Percentiles rank a stretch among this genome's conserved stretches.
These are phyloP conservation scores for Tephrocybe sp. DNA, from an alignment of 768 basidiomycete species.

Conservation along the genomic window DNA sequence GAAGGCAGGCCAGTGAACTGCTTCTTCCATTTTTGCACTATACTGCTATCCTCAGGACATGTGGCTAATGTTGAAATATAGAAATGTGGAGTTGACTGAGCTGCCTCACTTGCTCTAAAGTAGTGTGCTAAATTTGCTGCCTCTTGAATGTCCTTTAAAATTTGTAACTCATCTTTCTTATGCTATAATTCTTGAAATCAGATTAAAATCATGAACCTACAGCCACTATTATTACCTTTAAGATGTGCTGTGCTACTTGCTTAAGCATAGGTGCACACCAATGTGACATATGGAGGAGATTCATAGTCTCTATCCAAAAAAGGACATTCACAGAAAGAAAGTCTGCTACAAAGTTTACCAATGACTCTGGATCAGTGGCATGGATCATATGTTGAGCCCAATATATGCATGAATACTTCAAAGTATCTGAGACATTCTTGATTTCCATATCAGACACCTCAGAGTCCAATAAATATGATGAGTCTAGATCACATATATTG, in stretches of 20 bases:
- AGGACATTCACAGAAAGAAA: not conserved
- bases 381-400: too few species aligned
- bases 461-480: not conserved
- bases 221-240: not conserved
- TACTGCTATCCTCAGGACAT: conserved; percentile 12
- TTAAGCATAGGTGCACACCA: not conserved
- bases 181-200: not conserved
- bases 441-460: not conserved
- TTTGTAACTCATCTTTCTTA: not conserved
- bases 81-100: conserved; percentile 22
- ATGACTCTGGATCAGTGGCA: too few species aligned
- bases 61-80: conserved; percentile 24
- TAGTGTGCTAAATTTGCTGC: conserved; percentile 19
- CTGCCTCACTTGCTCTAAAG: conserved; percentile 12
- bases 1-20: conserved; percentile 11
- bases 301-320: not conserved
- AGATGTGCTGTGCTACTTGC: not conserved
- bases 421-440: not conserved
- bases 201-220: not conserved
- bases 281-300: too few species aligned
- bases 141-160: conserved; percentile 2
- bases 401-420: conserved; percentile 1
- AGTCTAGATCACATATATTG: too few species aligned
- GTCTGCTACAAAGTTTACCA: too few species aligned
- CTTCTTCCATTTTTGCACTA: conserved; percentile 7